A percentile compares a stretch with the other conserved stretches of the same genome.
phyloP scores from a whole-genome alignment of 441 rosid species.

The Biscutella laevigata region DNA sequence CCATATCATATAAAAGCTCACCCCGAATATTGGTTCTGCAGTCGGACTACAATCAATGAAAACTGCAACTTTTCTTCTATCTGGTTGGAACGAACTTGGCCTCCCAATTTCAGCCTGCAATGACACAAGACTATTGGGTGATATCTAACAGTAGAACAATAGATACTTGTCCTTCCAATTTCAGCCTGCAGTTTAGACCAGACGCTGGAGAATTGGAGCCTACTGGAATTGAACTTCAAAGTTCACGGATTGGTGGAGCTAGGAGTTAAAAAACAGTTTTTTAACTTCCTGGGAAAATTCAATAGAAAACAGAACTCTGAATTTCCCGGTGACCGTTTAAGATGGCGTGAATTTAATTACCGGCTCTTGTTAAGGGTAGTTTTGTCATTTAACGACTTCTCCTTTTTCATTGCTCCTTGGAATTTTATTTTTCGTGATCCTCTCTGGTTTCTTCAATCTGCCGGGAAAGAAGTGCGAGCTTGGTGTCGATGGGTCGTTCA shows the following conservation, averaged over 20 bases:
- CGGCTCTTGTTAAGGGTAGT: constrained; percentile 1
- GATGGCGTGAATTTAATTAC: constrained; percentile 13
- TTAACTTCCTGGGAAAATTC: constrained; percentile 15
- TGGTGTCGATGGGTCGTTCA: constrained; percentile 53
- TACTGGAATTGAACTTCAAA: not conserved
- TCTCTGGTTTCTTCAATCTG: constrained; percentile 12
- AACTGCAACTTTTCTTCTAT: constrained; percentile 64
- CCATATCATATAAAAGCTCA: constrained; percentile 20
- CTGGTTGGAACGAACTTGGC: constrained; percentile 59
- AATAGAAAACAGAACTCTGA: not conserved
- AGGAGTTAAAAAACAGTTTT: constrained; percentile 2
- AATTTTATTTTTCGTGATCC: not conserved
- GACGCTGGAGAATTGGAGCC: not conserved
- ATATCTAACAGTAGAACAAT: not conserved
- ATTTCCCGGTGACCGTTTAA: constrained; percentile 24
- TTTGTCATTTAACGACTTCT: not conserved
- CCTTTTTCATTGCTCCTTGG: not conserved
- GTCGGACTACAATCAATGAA: constrained; percentile 80
- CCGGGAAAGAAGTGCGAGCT: constrained; percentile 21
- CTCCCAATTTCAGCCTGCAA: constrained; percentile 79
- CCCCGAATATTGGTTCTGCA: constrained; percentile 77
- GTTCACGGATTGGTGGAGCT: not conserved
- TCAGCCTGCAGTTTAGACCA: too few relatives aligned
- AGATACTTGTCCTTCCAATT: too few relatives aligned
- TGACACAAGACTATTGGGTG: not conserved